These are phyloP conservation scores for Blepharisma japonicum DNA, from an alignment of 73 alveolate species.

Conservation along the genomic window DNA sequence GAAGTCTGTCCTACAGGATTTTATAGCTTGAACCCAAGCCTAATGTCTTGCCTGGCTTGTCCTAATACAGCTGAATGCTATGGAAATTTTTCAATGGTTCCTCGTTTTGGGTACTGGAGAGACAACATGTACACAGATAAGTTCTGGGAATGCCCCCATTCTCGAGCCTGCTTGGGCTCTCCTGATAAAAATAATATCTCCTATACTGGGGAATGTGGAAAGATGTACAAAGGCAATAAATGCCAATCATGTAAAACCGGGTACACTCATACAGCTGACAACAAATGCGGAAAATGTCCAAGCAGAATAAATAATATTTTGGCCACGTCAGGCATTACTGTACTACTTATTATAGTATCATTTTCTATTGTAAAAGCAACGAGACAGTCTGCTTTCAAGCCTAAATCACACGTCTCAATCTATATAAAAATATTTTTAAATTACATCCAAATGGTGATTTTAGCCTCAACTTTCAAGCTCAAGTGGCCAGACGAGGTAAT, in stretches of 20 bases:
- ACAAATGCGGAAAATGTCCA: too few species aligned
- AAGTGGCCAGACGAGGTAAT: slow-evolving; percentile 56
- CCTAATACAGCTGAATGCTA: not conserved
- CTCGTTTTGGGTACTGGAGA: not conserved
- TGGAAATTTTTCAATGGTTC: not conserved
- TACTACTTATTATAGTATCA: slow-evolving; percentile 31
- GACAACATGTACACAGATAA: not conserved
- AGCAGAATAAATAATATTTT: slow-evolving; percentile 30
- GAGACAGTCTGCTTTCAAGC: not conserved
- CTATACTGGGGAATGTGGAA: too few species aligned
- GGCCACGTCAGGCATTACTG: slow-evolving; percentile 36
- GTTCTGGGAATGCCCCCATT: not conserved
- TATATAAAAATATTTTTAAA: slow-evolving; percentile 61
- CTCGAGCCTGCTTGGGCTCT: not conserved
- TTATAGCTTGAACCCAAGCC: not conserved
- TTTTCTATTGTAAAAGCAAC: slow-evolving; percentile 35
- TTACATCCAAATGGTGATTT: slow-evolving; percentile 46
- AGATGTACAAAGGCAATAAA: too few species aligned
- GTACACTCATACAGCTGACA: too few species aligned
- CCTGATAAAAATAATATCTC: too few species aligned
- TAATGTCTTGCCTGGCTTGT: not conserved
- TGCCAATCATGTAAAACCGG: too few species aligned
- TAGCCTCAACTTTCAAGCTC: slow-evolving; percentile 52
- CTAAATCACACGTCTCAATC: slow-evolving; percentile 35
- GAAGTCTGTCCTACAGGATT: not conserved